Evolutionary conservation across 306 rosid species (phyloP), one percentile per base, ranked within the genome.

Genomic region (Calophaca sinica): DNA sequence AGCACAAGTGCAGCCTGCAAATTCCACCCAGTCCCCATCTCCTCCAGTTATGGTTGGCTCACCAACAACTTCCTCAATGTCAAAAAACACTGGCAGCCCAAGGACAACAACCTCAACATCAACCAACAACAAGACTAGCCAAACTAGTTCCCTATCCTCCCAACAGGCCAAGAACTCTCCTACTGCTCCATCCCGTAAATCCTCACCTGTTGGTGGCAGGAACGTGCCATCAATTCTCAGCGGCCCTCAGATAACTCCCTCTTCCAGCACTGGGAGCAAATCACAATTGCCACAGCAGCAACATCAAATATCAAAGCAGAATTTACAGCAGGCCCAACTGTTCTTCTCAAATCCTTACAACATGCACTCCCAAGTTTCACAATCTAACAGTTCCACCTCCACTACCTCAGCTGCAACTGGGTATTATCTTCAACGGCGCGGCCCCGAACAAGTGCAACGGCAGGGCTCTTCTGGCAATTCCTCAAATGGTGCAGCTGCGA

Each of bases 1-100:
- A 35, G 81, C 84, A 14, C 96, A 82, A 67, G 92, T 87, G 66
- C 86, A 87, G 70, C 84, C 97, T 64, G 74, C 84, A 67, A 81
- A 82, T 60, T 73, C 87, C 71, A 83, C 76, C 52, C 98, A 91
- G 80, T 85, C 97, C 5, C 87, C 96, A 35, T 92, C 99, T 35
- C 93, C 90, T 50, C 93, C 89, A 5, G 79, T 88, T 42, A 84
- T 90, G 93, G 96, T 84, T 52, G 93, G 92, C 45, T 92, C 96
- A 14, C 97, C 97, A 38, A 88, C 97, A n/a, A 79, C 89, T 38
- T 93, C 97, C 9, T 88, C 98, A 2, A 80, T 91, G 82, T 88
- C 97, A 0, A 94, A 90, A 74, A 82, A 96, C 72, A 91, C 92
- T 20, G 92, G 98, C 73, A 96, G 98, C 87, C 98, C 99, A 10